Conservation (phyloP, 2,329 filamentous ascomycete genomes). For the Neonectria coccinea region DNA sequence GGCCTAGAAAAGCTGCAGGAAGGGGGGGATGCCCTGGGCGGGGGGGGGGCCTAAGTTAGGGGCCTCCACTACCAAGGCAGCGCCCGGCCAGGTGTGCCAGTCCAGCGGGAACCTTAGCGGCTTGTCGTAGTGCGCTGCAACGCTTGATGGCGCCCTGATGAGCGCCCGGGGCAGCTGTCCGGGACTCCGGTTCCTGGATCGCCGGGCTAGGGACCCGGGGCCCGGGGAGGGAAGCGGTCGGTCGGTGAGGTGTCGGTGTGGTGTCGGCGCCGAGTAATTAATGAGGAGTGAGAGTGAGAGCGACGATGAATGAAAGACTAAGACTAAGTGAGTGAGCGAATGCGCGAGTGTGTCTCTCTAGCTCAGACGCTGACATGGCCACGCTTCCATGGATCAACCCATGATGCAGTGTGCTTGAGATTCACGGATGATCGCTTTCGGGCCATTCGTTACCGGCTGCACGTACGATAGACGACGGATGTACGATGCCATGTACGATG, state of each 20-base stretch:
- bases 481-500: constrained; percentile 24
- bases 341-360: background rate
- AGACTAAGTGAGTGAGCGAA: too few relatives aligned
- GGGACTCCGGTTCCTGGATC: constrained; percentile 22
- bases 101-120: constrained; percentile 20
- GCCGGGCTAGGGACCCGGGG: constrained; percentile 21
- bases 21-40: too few relatives aligned
- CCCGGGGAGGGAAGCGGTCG: constrained; percentile 3
- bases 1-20: constrained; percentile 19
- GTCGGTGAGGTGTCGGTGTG: background rate
- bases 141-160: constrained; percentile 17
- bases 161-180: constrained; percentile 18
- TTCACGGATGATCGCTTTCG: constrained; percentile 16
- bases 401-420: background rate
- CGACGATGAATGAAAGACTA: too few relatives aligned
- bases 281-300: too few relatives aligned
- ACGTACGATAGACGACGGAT: constrained; percentile 29
- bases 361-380: background rate
- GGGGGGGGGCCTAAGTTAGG: background rate
- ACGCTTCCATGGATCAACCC: background rate
- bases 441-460: constrained; percentile 26
- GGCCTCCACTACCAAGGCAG: constrained; percentile 8
- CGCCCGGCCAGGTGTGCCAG: constrained; percentile 15
- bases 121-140: constrained; percentile 16
- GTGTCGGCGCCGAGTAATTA: too few relatives aligned